Evolutionary conservation across 805 yeast species (phyloP), one percentile per base, ranked within the genome.

Genomic region (Saturnispora mendoncae): DNA sequence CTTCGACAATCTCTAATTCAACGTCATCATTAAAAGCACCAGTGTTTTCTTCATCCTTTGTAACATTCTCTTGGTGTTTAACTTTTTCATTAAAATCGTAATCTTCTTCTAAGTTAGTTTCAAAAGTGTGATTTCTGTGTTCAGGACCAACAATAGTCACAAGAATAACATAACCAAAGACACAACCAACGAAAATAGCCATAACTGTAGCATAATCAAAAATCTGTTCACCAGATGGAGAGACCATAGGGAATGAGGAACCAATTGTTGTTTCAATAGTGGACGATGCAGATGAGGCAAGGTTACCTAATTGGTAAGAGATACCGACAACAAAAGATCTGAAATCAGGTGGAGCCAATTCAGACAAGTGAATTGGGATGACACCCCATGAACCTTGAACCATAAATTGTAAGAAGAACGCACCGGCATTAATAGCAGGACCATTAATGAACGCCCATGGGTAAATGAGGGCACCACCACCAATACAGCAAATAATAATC

Each of bases 321-420:
- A 70, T 68, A 55, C 85, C 85, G 33, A 74, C 71, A 39, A 76
- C 73, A 45, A 79, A 74, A 7, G 84, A 68, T 58, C 79, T 67
- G 61, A 72, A 76, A 45, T 73, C 75, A 17, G 80, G 78, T 43
- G 79, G 79, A 31, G 80, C 68, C 46, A 79, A 64, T 57, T 76
- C 83, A 3, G 76, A 65, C 41, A 78, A 61, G 57, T 77, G 80
- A 44, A 76, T 66, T 41, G 84, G 84, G 41, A 72, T 65, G 32
- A 76, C 77, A 51, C 84, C 84, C 79, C 81, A 78, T 21, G 78
- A 76, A 52, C 84, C 84, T 60, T 76, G 82, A 40, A 78, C 82
- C 45, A 70, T 73, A 53, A 72, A 72, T 53, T 77, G 83, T 45
- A 77, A 58, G 61, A 74, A 76, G 56, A 77, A 76, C 1, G 63